A percentile compares a stretch with the other conserved stretches of the same genome.
These are phyloP conservation scores for Phyllosticta ampelicida DNA, from an alignment of 2,329 filamentous ascomycete genomes.

Conservation along the genomic window DNA sequence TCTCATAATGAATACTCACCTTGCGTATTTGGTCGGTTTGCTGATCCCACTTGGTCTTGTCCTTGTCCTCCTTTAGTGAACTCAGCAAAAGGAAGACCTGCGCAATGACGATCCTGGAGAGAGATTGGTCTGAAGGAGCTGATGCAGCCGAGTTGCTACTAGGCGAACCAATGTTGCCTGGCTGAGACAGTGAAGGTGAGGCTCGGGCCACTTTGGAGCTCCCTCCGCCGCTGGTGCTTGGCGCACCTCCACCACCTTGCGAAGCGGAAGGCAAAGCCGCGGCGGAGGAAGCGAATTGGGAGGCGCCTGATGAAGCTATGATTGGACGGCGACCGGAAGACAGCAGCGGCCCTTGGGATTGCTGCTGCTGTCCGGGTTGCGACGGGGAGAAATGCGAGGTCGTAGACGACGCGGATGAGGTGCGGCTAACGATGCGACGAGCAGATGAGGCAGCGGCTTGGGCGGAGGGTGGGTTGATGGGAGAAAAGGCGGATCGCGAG, in stretches of 20 bases:
- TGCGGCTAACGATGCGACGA: slow-evolving; percentile 42
- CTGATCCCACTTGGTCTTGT: slow-evolving; percentile 86
- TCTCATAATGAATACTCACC: slow-evolving; percentile 42
- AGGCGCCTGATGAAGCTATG: slow-evolving; percentile 42
- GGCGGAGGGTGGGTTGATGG: slow-evolving; percentile 43
- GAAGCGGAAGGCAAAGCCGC: slow-evolving; percentile 40
- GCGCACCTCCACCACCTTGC: slow-evolving; percentile 41
- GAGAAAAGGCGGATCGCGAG: slow-evolving; percentile 41
- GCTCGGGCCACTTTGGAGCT: slow-evolving; percentile 47
- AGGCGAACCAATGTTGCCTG: slow-evolving; percentile 44
- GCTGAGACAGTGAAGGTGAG: slow-evolving; percentile 48
- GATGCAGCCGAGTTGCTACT: slow-evolving; percentile 37
- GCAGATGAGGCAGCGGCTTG: slow-evolving; percentile 34
- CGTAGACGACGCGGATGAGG: slow-evolving; percentile 44
- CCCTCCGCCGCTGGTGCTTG: slow-evolving; percentile 43
- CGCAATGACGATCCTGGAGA: slow-evolving; percentile 88
- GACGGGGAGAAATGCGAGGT: slow-evolving; percentile 45
- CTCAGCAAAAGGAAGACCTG: slow-evolving; percentile 92
- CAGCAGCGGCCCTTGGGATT: slow-evolving; percentile 41
- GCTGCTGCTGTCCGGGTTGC: slow-evolving; percentile 44
- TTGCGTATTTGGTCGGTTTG: slow-evolving; percentile 88
- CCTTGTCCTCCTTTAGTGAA: slow-evolving; percentile 91
- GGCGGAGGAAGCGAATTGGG: slow-evolving; percentile 46
- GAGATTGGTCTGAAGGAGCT: slow-evolving; percentile 34
- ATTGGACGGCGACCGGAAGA: slow-evolving; percentile 46